Conservation (phyloP, 2,329 filamentous ascomycete genomes). For the Cordyceps cateniannulata region DNA sequence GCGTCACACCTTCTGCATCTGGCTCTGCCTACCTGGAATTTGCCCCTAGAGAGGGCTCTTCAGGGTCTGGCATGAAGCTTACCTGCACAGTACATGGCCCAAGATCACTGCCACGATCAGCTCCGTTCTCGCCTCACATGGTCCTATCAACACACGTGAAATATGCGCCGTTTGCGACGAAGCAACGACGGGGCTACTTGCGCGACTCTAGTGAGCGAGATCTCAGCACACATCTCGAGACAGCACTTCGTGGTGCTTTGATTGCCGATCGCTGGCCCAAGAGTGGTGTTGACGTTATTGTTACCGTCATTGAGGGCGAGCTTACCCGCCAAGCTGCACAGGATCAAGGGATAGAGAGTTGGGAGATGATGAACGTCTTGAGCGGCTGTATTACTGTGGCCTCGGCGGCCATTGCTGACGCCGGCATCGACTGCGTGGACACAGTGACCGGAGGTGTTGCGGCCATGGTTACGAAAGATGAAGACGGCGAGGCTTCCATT, state of each 20-base stretch:
- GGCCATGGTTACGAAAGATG: constrained; percentile 54
- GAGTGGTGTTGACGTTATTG: constrained; percentile 89
- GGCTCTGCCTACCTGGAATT: constrained; percentile 84
- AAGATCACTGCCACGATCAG: constrained; percentile 79
- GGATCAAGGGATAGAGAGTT: constrained; percentile 54
- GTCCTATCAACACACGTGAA: constrained; percentile 91
- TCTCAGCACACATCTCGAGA: constrained; percentile 84
- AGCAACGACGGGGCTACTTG: constrained; percentile 75
- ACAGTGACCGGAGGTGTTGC: constrained; percentile 84
- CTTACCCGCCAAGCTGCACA: constrained; percentile 57
- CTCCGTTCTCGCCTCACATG: constrained; percentile 86
- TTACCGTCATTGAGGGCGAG: constrained; percentile 90
- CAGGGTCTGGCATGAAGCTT: constrained; percentile 71
- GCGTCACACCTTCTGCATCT: constrained; percentile 85
- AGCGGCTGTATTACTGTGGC: constrained; percentile 90
- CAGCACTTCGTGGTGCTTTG: constrained; percentile 79
- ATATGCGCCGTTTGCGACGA: constrained; percentile 89
- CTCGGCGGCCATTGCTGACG: constrained; percentile 86
- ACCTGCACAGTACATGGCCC: constrained; percentile 92
- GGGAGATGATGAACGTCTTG: constrained; percentile 87
- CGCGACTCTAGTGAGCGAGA: constrained; percentile 83
- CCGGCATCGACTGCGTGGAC: constrained; percentile 93
- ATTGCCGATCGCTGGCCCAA: constrained; percentile 98
- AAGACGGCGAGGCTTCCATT: constrained; percentile 34
- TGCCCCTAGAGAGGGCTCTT: constrained; percentile 41